Conservation (phyloP, 768 basidiomycete genomes). For the Cubamyces lactineus region DNA sequence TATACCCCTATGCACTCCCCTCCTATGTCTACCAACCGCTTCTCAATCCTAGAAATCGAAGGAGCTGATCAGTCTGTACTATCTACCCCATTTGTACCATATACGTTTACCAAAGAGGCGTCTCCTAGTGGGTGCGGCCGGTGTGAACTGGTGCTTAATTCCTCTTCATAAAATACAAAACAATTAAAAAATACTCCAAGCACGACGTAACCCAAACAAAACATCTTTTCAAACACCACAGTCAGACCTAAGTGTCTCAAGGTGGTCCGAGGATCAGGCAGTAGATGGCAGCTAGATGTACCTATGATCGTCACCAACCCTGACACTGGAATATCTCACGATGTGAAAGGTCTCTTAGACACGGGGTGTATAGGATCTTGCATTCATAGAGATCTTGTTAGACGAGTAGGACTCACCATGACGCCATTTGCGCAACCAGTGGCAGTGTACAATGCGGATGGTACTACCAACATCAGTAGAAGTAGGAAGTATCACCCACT, state of each 20-base stretch:
- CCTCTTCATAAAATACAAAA: too few relatives aligned
- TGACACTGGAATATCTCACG: slow-evolving; percentile 3
- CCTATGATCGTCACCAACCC: slow-evolving; percentile 14
- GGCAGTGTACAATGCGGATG: slow-evolving; percentile 24
- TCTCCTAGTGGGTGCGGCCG: too few relatives aligned
- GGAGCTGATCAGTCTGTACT: too few relatives aligned
- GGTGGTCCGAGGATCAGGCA: slow-evolving; percentile 17
- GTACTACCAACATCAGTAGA: slow-evolving; percentile 13
- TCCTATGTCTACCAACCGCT: too few relatives aligned
- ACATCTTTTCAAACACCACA: neutral
- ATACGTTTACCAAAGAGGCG: too few relatives aligned
- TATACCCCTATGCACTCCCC: too few relatives aligned
- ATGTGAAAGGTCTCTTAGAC: slow-evolving; percentile 26
- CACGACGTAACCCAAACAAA: slow-evolving; percentile 6
- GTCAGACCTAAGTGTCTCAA: slow-evolving; percentile 1
- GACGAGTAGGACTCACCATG: neutral
- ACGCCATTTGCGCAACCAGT: slow-evolving; percentile 6
- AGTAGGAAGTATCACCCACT: slow-evolving; percentile 20
- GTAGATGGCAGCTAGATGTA: slow-evolving; percentile 16
- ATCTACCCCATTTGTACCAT: too few relatives aligned
- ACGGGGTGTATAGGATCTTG: slow-evolving; percentile 31
- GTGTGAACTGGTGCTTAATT: too few relatives aligned
- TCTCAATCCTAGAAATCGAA: too few relatives aligned
- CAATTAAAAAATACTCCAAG: slow-evolving; percentile 2
- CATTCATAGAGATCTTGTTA: slow-evolving; percentile 22